These are phyloP conservation scores for Hordeum marinum DNA, from an alignment of 176 grass and related monocot species.

Conservation along the genomic window DNA sequence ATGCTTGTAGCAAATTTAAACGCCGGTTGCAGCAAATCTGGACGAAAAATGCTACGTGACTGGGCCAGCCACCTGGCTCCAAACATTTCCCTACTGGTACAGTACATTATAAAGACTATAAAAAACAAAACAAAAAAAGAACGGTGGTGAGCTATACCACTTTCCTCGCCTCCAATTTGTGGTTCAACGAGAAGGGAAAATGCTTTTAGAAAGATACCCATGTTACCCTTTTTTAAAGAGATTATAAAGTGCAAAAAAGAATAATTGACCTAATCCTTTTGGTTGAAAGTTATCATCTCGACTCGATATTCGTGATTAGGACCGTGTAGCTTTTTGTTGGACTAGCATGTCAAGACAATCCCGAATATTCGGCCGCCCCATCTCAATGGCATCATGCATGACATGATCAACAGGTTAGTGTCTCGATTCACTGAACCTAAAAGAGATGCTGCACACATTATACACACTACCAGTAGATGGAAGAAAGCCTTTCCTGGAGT, in stretches of 20 bases:
- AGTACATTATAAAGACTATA: neutral
- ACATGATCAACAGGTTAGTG: neutral
- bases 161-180: neutral
- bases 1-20: too few species aligned
- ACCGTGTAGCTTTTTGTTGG: neutral
- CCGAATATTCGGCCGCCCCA: neutral
- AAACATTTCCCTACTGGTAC: too few species aligned
- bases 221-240: neutral
- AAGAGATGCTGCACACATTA: neutral
- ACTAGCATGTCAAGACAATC: neutral
- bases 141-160: too few species aligned
- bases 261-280: neutral
- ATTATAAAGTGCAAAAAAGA: neutral
- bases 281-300: neutral
- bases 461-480: neutral
- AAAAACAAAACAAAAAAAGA: neutral
- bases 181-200: neutral
- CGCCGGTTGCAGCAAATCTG: too few species aligned
- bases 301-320: neutral
- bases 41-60: too few species aligned
- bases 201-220: neutral
- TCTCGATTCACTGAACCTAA: constrained; percentile 8
- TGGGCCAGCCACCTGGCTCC: too few species aligned
- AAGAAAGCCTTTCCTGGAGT: neutral
- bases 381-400: constrained; percentile 17